Percentiles rank a stretch among this genome's conserved stretches.
These are phyloP conservation scores for Exophiala sp. DNA, from an alignment of 2,329 filamentous ascomycete genomes.

Conservation along the genomic window DNA sequence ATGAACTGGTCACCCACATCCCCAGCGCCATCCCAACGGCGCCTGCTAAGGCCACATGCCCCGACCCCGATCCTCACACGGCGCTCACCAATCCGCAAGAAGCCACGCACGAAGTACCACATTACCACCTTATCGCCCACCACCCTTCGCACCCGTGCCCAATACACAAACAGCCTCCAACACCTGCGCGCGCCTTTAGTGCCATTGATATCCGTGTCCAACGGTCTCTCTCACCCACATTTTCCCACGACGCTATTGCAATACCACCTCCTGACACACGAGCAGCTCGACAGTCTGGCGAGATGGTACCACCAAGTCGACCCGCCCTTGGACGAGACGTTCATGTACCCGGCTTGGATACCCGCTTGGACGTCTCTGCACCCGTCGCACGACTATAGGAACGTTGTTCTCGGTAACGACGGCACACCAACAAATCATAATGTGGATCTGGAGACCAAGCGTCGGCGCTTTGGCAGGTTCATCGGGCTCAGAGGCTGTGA, in stretches of 20 bases:
- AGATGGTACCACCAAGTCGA: constrained; percentile 42
- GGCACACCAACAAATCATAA: not conserved
- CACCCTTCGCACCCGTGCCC: constrained; percentile 2
- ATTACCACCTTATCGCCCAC: constrained; percentile 10
- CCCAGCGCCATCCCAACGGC: not conserved
- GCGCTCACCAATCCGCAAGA: constrained; percentile 22
- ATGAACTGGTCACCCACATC: constrained; percentile 7
- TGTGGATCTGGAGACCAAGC: constrained; percentile 37
- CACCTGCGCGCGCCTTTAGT: constrained; percentile 33
- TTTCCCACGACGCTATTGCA: constrained; percentile 39
- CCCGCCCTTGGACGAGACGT: constrained; percentile 34
- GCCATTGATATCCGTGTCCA: constrained; percentile 38
- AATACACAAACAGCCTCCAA: constrained; percentile 22
- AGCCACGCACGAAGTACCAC: constrained; percentile 9
- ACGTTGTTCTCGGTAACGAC: constrained; percentile 13
- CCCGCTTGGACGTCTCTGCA: constrained; percentile 15
- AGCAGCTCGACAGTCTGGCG: constrained; percentile 41
- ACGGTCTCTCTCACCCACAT: constrained; percentile 35
- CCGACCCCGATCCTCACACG: constrained; percentile 4
- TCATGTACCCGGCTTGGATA: constrained; percentile 34
- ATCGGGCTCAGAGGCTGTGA: constrained; percentile 41
- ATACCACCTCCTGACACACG: constrained; percentile 41
- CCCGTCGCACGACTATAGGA: not conserved
- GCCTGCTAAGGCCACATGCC: not conserved
- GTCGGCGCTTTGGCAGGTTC: constrained; percentile 42